Conservation (phyloP, 129 eudicot genomes). For the Rutidosis leptorrhynchoides region DNA sequence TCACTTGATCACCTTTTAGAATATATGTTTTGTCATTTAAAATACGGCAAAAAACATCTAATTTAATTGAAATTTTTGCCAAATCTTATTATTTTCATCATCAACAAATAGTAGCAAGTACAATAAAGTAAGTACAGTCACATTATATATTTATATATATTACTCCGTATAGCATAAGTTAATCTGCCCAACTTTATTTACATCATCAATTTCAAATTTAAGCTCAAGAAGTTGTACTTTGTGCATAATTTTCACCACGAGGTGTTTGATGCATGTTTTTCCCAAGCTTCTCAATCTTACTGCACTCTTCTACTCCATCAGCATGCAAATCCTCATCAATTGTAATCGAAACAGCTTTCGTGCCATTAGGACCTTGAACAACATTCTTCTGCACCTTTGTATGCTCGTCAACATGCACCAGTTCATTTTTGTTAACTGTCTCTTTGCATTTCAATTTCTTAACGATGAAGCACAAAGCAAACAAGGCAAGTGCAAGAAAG, state of each 20-base stretch:
- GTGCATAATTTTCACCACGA: conserved; percentile 1
- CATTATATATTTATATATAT: background rate
- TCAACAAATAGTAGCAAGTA: background rate
- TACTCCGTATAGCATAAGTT: conserved; percentile 10
- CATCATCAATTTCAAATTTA: conserved; percentile 8
- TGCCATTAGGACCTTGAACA: conserved; percentile 52
- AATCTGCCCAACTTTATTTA: conserved; percentile 15
- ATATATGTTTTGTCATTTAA: background rate
- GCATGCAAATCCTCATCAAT: conserved; percentile 64
- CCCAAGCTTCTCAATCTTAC: conserved; percentile 44
- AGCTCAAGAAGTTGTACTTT: conserved; percentile 16
- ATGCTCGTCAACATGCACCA: conserved; percentile 46
- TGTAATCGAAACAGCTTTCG: conserved; percentile 43
- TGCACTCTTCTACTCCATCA: conserved; percentile 43
- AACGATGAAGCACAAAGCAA: conserved; percentile 42
- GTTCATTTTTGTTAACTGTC: conserved; percentile 36
- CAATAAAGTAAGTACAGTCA: conserved; percentile 3
- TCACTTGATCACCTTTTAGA: background rate
- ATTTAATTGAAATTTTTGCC: background rate
- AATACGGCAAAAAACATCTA: background rate
- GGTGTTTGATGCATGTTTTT: conserved; percentile 20
- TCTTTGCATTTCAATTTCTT: conserved; percentile 52
- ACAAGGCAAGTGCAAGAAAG: conserved; percentile 43
- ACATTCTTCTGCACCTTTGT: conserved; percentile 44
- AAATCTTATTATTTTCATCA: conserved; percentile 4